phyloP scores from a whole-genome alignment of 139 green algal genomes.

The Coccomyxa sp. region DNA sequence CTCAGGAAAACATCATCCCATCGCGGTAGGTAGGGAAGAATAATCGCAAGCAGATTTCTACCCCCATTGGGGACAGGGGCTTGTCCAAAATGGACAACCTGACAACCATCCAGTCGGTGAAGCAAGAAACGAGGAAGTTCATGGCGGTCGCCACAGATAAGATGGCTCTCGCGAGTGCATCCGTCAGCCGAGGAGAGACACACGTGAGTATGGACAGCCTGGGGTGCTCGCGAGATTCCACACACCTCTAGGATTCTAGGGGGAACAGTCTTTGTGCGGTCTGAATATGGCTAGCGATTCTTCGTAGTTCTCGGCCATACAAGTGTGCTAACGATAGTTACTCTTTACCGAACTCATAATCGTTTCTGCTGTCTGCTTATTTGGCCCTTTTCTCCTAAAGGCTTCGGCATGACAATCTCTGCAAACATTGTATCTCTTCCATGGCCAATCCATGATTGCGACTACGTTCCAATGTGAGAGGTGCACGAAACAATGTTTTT shows the following conservation, averaged over 20 bases:
- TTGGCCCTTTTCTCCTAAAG: no score
- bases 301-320: neutral
- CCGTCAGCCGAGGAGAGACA: slow-evolving; percentile 8
- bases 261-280: neutral
- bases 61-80: neutral
- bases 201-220: slow-evolving; percentile 1
- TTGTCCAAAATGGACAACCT: neutral
- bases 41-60: no score
- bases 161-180: slow-evolving; percentile 6
- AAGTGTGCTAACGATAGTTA: neutral
- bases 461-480: no score
- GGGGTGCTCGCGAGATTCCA: neutral
- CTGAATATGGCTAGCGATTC: neutral
- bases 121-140: slow-evolving; percentile 9
- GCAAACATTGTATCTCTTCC: no score
- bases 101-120: slow-evolving; percentile 5
- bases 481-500: no score
- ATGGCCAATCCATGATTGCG: no score
- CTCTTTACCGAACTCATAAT: no score
- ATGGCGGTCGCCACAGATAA: slow-evolving; percentile 19
- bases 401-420: no score
- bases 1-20: no score
- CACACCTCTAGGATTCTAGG: neutral
- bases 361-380: no score
- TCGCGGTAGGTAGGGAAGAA: no score